Percentiles rank a stretch among this genome's conserved stretches.
These are phyloP conservation scores for Miamiensis avidus DNA, from an alignment of 169 alveolate species.

Conservation along the genomic window DNA sequence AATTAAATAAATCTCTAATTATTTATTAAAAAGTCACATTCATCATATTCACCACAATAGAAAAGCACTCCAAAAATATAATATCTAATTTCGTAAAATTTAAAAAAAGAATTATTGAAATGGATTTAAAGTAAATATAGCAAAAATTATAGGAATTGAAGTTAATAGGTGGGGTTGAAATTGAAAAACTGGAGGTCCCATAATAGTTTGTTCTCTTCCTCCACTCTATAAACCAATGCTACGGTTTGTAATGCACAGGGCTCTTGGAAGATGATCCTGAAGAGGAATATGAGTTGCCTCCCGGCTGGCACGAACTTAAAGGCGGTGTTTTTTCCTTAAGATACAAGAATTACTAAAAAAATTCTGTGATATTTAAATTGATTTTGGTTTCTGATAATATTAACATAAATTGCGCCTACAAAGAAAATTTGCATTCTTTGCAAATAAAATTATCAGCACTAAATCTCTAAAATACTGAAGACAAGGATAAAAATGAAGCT, in stretches of 20 bases:
- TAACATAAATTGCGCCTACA: slow-evolving; percentile 6
- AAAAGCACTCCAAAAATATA: too few species aligned
- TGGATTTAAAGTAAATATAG: not conserved
- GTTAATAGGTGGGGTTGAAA: not conserved
- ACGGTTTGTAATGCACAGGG: slow-evolving; percentile 1
- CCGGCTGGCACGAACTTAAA: not conserved
- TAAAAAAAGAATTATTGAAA: too few species aligned
- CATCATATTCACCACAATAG: too few species aligned
- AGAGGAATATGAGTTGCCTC: not conserved
- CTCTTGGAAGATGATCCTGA: slow-evolving; percentile 17
- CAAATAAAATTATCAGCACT: not conserved
- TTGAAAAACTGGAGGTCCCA: not conserved
- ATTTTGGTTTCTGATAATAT: not conserved
- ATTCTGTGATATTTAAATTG: not conserved
- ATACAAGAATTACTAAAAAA: not conserved
- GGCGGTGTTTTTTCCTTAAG: slow-evolving; percentile 14
- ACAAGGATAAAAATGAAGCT: not conserved
- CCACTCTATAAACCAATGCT: not conserved
- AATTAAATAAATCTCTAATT: too few species aligned
- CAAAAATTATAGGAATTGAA: slow-evolving; percentile 7
- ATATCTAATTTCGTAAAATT: too few species aligned
- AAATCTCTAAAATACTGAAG: not conserved
- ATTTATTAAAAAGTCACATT: too few species aligned
- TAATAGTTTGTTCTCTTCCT: not conserved
- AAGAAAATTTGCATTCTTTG: not conserved